A percentile compares a stretch with the other conserved stretches of the same genome.
Conservation (phyloP, 2,329 filamentous ascomycete species). For the Pestalotiopsis sp. region DNA sequence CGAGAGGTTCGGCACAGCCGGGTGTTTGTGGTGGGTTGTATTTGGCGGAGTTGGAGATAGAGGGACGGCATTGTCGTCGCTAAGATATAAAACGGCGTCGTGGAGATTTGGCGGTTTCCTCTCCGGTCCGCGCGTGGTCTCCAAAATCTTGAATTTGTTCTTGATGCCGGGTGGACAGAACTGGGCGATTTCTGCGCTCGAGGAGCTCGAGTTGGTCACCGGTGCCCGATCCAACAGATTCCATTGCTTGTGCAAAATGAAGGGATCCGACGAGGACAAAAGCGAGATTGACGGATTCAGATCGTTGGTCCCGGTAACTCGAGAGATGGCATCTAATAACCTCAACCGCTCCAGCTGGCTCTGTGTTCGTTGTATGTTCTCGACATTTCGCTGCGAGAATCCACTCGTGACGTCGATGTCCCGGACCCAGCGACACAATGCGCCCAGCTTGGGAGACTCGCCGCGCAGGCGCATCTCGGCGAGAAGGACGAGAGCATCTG, state of each 20-base stretch:
- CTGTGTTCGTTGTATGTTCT: conserved; percentile 41
- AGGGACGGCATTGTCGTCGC: conserved; percentile 57
- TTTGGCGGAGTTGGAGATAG: conserved; percentile 46
- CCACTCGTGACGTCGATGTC: conserved; percentile 72
- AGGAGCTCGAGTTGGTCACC: conserved; percentile 49
- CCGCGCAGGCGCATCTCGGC: conserved; percentile 71
- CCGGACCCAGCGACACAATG: conserved; percentile 72
- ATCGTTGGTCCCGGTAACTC: conserved; percentile 65
- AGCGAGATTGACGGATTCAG: conserved; percentile 37
- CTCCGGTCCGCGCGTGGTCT: conserved; percentile 60
- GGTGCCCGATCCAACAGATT: conserved; percentile 50
- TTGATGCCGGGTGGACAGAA: conserved; percentile 38
- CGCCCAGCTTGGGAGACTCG: conserved; percentile 68
- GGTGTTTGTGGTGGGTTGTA: conserved; percentile 61
- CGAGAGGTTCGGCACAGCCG: conserved; percentile 62
- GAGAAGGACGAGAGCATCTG: conserved; percentile 66
- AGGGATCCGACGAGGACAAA: conserved; percentile 42
- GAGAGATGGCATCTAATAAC: conserved; percentile 66
- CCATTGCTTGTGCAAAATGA: conserved; percentile 64
- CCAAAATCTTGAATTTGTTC: conserved; percentile 57
- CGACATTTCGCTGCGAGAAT: conserved; percentile 57
- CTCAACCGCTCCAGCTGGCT: conserved; percentile 58
- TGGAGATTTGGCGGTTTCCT: conserved; percentile 72
- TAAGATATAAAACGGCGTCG: conserved; percentile 66
- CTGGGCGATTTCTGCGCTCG: conserved; percentile 58